Base-by-base conservation (phyloP, 2,329 filamentous ascomycete species). In the Dryadomyces quercivorus region DNA sequence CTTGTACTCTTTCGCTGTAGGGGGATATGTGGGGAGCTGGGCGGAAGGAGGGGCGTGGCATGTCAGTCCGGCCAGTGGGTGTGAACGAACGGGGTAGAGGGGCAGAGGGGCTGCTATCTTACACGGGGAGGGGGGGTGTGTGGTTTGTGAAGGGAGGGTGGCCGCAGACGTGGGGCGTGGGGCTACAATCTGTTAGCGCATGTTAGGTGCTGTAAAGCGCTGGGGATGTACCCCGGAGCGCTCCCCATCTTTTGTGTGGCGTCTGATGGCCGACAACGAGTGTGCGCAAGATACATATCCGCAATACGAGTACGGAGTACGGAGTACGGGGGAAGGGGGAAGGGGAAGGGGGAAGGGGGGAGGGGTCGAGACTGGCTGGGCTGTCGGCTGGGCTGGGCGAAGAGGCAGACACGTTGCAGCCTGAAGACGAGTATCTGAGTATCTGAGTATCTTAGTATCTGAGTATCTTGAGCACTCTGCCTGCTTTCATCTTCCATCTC, bases 1-100 rank as follows among this genome's bases (percentile, higher is more conserved):
- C 45, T 48, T 50, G 52, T 38, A 34, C 31, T 54, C 53, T 48
- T 51, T 50, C 51, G 51, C 48, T 45, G 54, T 52, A 50, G 52
- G 55, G 53, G 54, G 51, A 54, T 40, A 58, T 60, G 58, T 57
- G 58, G 56, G 57, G 56, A 54, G 55, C 38, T 55, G 52, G 52
- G 50, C 38, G 54, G 51, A 58, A 51, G 50, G 56, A 54, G 54
- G 51, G 51, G 56, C 20, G 49, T 22, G 31, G 53, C 31, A 52
- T 52, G 51, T 46, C 51, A 52, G n/a, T n/a, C n/a, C 42, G 40
- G 34, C 42, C 47, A 54, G 45, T 26, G 51, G 44, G 43, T 22
- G 44, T 48, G 38, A 38, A 47, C 42, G 34, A 40, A 47, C 51
- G 51, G 51, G 51, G 51, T 31, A 18, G 40, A 44, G 20, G 40